Evolutionary conservation across 2,329 filamentous ascomycete species (phyloP).

Genomic region (Colletotrichum cuscutae): DNA sequence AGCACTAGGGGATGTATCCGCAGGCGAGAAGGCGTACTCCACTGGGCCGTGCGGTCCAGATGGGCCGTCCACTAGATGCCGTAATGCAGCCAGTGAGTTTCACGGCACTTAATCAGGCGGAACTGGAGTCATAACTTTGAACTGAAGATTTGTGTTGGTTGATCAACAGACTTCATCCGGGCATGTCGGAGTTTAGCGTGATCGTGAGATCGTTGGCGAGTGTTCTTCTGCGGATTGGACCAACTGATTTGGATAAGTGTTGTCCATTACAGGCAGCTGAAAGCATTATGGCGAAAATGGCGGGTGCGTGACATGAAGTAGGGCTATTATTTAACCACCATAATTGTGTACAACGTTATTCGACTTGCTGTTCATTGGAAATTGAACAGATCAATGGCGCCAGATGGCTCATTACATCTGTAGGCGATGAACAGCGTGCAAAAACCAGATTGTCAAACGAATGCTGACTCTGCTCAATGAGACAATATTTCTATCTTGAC

Average conservation of each 20-base stretch:
- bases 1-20: background rate
- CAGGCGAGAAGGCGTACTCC: background rate
- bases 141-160: background rate
- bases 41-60: background rate
- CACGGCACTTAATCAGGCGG: no score
- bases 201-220: background rate
- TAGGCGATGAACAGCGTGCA: background rate
- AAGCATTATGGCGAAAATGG: background rate
- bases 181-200: background rate
- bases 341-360: background rate
- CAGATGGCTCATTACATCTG: background rate
- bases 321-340: background rate
- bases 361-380: background rate
- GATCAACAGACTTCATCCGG: background rate
- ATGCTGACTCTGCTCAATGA: background rate
- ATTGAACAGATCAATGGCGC: background rate
- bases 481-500: background rate
- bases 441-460: background rate
- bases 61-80: background rate
- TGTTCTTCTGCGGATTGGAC: background rate
- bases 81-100: background rate
- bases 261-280: background rate
- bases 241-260: background rate
- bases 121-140: background rate
- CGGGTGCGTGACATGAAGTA: background rate